Evolutionary conservation across 257 asterid genomes (phyloP), one percentile per base, ranked within the genome.

Genomic region (Ilex asprella): DNA sequence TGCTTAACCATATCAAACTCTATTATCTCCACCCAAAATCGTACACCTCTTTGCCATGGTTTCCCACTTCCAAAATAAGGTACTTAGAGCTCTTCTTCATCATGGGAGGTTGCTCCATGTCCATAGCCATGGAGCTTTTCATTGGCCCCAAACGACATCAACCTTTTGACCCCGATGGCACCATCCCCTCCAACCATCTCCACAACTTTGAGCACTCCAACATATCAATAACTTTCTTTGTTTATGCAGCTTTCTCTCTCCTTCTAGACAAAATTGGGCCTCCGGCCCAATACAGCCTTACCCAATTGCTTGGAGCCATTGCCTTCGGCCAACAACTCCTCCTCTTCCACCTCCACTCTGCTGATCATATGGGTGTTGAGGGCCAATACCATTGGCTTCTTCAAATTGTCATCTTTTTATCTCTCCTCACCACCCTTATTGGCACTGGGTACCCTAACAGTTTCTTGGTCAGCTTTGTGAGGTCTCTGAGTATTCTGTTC

Each of bases 331-430:
- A 85, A 74, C 86, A 87, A 74, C 77, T 87, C 4, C 78, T 90
- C 16, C 78, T 83, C 32, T 75, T 90, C 60, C 91, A 85, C 67
- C 82, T 90, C 56, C 97, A 90, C 65, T 87, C 97, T 3, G 73
- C 87, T 6, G 95, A 90, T 58, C 96, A 90, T 52, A 70, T 73
- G 85, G 97, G 97, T 0, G 57, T 87, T 11, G 97, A 90, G 60
- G 97, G 95, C 6, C 89, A 84, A 73, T 90, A 90, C 77, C 97
- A 90, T 46, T 82, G 80, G 84, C 85, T 87, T 3, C 79, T 86
- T 2, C 95, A 86, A 70, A 44, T 82, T 16, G 75, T 77, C 35
- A 82, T 89, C 2, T 73, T 76, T 39, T 73, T 72, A 2, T 60
- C 82, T 0, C 67, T 90, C 10, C 0, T 76, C 51, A 69, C 95